phyloP scores from a whole-genome alignment of 192 early-diverging fungal species.

The Coemansia sp. region DNA sequence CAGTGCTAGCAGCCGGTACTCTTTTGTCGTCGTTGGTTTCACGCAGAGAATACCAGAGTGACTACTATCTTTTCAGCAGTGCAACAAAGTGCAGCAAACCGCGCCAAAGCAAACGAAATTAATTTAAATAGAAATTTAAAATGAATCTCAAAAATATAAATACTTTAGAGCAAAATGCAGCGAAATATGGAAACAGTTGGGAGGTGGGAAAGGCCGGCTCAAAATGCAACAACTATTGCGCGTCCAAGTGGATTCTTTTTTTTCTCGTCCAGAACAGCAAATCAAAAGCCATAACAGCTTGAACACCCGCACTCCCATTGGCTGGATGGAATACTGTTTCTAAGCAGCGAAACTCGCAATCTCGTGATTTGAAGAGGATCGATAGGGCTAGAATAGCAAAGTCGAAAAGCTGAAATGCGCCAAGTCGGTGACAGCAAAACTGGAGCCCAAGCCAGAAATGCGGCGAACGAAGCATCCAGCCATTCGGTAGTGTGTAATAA shows the following conservation, averaged over 20 bases:
- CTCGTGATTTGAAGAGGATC: too few relatives aligned
- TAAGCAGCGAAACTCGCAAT: too few relatives aligned
- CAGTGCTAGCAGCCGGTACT: not conserved
- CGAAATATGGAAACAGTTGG: constrained; percentile 13
- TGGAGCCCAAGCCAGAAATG: not conserved
- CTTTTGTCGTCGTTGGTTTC: constrained; percentile 7
- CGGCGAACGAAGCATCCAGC: constrained; percentile 13
- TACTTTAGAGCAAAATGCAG: not conserved
- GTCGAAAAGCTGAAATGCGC: not conserved
- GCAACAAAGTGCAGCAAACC: not conserved
- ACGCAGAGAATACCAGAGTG: not conserved
- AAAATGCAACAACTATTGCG: not conserved
- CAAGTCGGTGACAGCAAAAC: not conserved
- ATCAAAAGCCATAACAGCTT: too few relatives aligned
- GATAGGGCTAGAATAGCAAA: too few relatives aligned
- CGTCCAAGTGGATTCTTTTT: not conserved
- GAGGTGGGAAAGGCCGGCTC: not conserved
- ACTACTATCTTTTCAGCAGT: not conserved
- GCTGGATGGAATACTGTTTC: too few relatives aligned
- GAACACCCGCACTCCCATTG: too few relatives aligned
- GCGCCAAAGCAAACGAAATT: constrained; percentile 7
- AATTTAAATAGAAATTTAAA: constrained; percentile 7
- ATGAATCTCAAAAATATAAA: constrained; percentile 7
- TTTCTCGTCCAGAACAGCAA: not conserved
- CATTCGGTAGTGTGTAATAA: constrained; percentile 28